A percentile compares a stretch with the other conserved stretches of the same genome.
phyloP scores from a whole-genome alignment of 257 asterid genomes.

The Forsythia viridissima region DNA sequence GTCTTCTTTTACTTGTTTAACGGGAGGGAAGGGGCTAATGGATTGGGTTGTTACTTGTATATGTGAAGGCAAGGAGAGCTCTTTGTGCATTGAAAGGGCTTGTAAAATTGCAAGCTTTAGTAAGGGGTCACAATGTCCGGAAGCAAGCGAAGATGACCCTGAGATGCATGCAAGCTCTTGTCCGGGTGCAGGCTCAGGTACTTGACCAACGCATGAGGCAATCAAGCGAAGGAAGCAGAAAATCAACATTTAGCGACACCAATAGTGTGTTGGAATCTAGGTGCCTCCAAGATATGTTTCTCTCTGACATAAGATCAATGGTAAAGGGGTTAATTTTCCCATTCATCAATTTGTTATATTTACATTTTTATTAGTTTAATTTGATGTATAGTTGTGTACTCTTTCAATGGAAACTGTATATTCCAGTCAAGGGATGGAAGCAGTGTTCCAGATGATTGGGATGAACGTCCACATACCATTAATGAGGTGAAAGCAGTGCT shows the following conservation, averaged over 20 bases:
- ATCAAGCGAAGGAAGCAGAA: conserved; percentile 35
- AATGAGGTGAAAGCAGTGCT: conserved; percentile 39
- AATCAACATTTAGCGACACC: conserved; percentile 33
- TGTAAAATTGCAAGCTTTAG: conserved; percentile 55
- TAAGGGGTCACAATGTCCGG: conserved; percentile 47
- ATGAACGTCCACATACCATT: conserved; percentile 36
- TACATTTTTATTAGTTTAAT: not conserved
- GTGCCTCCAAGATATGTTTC: conserved; percentile 26
- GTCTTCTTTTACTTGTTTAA: not conserved
- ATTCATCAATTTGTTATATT: not conserved
- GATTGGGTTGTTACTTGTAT: not conserved
- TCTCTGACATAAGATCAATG: conserved; percentile 29
- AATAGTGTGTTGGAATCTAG: conserved; percentile 25
- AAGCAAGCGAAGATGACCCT: conserved; percentile 51
- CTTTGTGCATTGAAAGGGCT: conserved; percentile 48
- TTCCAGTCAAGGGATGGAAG: conserved; percentile 35
- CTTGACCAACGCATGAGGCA: conserved; percentile 38
- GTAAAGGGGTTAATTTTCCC: conserved; percentile 16
- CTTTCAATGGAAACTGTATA: not conserved
- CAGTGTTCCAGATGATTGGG: conserved; percentile 41
- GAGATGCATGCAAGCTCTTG: conserved; percentile 52
- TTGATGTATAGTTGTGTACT: not conserved
- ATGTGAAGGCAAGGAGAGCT: conserved; percentile 46
- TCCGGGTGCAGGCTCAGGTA: conserved; percentile 43
- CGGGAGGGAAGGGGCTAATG: not conserved